Base-by-base conservation (phyloP, 257 asterid species). In the Henckelia pumila region DNA sequence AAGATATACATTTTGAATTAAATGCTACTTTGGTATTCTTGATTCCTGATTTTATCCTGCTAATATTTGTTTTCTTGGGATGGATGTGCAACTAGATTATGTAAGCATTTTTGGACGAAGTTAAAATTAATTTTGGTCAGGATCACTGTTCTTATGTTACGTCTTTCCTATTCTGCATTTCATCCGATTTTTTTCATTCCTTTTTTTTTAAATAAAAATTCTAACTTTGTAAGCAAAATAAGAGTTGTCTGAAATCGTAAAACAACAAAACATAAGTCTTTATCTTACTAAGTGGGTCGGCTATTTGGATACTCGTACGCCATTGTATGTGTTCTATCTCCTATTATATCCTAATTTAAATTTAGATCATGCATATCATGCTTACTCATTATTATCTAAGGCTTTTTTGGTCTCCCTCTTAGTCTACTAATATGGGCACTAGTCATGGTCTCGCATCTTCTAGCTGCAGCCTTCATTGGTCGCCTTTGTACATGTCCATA, bases 231-330 rank as follows among this genome's bases (percentile, higher is more conserved):
- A 17, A 4, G 21, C 40, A 50, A 17, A 59, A 50, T 1, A 49
- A 59, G 59, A 30, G 22, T 59, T 68, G 53, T 47, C 58, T 4
- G 75, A 56, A 59, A 9, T 62, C 14, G 19, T 3, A 44, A 2
- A 3, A 44, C 6, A 1, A 37, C 30, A 28, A 28, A 5, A 28
- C 5, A 28, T 6, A 28, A 28, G 5, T 28, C 30, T 28, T 28
- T 28, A 4, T 28, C 5, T 6, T 6, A 28, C 5, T 6, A 28
- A 28, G 30, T 28, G 30, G 30, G 30, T 4, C 30, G 30, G 30
- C 5, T 28, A 28, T 28, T 3, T 28, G 30, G 30, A 28, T 28
- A 3, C 30, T 28, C 30, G 3, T 28, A 28, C 5, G 5, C 5
- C 30, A 28, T 28, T 28, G 30, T 28, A 6, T 28, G 30, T 28